Evolutionary conservation across 345 rosid species (phyloP).

Genomic region (Syzygium grande): DNA sequence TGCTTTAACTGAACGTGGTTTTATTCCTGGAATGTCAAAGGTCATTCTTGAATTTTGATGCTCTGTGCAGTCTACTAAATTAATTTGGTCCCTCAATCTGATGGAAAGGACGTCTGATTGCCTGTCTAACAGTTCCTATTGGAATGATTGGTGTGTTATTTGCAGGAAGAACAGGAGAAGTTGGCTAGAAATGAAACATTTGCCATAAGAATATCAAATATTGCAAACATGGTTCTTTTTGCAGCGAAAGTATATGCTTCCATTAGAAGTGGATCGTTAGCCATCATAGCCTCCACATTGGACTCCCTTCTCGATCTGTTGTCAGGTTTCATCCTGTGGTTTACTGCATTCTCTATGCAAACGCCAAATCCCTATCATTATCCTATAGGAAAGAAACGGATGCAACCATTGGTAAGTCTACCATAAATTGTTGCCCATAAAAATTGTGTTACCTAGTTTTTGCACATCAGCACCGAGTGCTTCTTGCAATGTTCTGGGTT

Average conservation of each 20-base stretch:
- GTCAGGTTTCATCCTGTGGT: slow-evolving; percentile 98
- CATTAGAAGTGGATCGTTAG: slow-evolving; percentile 78
- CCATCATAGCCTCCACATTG: slow-evolving; percentile 91
- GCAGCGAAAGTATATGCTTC: slow-evolving; percentile 96
- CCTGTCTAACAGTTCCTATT: slow-evolving; percentile 1
- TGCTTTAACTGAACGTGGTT: slow-evolving; percentile 87
- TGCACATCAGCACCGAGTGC: neutral
- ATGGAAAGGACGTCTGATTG: neutral
- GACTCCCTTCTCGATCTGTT: slow-evolving; percentile 98
- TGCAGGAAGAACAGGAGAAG: slow-evolving; percentile 79
- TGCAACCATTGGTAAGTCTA: slow-evolving; percentile 93
- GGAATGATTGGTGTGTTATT: neutral
- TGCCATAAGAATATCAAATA: slow-evolving; percentile 85
- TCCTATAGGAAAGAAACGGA: slow-evolving; percentile 95
- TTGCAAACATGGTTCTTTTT: slow-evolving; percentile 92
- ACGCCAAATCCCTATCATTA: slow-evolving; percentile 92
- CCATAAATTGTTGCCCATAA: neutral
- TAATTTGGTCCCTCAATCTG: neutral
- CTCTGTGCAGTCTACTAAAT: neutral
- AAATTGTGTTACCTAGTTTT: neutral
- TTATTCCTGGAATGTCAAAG: slow-evolving; percentile 84
- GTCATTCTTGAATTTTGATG: slow-evolving; percentile 14
- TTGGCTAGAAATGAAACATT: slow-evolving; percentile 86
- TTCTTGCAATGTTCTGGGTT: neutral
- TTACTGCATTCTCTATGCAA: slow-evolving; percentile 97